phyloP scores from a whole-genome alignment of 805 yeast species.

The baker's yeast (Saccharomyces cerevisiae) region DNA sequence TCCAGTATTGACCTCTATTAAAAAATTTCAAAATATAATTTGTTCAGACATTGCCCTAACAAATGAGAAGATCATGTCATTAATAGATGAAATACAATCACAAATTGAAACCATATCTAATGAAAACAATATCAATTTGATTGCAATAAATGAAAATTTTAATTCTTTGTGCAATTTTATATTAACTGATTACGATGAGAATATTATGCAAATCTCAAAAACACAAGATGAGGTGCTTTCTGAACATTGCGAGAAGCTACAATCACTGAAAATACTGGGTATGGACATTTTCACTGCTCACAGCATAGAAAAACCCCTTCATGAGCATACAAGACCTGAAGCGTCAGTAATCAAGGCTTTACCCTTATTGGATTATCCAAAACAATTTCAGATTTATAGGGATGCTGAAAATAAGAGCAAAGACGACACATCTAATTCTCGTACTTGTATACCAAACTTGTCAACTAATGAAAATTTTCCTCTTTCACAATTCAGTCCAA shows the following conservation, averaged over 20 bases:
- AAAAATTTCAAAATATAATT: not conserved
- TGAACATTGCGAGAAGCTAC: not conserved
- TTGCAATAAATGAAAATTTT: not conserved
- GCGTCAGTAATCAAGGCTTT: conserved; percentile 2
- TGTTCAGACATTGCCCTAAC: not conserved
- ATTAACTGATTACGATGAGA: conserved; percentile 5
- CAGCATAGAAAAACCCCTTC: not conserved
- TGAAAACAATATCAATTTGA: not conserved
- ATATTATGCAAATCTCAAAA: conserved; percentile 9
- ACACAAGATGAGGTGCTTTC: conserved; percentile 11
- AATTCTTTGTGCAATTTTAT: conserved; percentile 1
- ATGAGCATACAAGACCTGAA: not conserved
- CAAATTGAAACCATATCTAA: not conserved
- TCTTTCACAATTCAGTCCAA: conserved; percentile 9
- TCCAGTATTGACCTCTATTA: not conserved
- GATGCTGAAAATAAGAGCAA: conserved; percentile 4
- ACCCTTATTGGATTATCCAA: conserved; percentile 12
- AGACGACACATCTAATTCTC: not conserved
- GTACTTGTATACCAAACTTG: conserved; percentile 5
- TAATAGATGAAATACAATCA: not conserved
- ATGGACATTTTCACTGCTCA: not conserved
- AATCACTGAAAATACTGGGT: not conserved
- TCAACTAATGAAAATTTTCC: not conserved
- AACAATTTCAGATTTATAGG: conserved; percentile 7
- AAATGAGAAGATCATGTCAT: not conserved